Base-by-base conservation (phyloP, 2,329 filamentous ascomycete species). In the Neonectria punicea region DNA sequence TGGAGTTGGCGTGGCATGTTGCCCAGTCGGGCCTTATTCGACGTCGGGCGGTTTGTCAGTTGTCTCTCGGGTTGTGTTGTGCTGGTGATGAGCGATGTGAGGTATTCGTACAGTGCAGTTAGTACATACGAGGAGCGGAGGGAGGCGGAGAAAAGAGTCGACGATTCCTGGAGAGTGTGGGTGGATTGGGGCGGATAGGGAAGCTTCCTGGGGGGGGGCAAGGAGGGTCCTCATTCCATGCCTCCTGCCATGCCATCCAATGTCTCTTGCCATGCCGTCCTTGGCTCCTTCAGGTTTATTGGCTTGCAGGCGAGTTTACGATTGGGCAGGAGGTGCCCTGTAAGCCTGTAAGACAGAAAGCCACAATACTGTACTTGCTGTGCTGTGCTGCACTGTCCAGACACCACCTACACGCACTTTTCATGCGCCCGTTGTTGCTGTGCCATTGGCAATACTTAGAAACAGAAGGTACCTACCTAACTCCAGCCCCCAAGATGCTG, bases 1-100 rank as follows among this genome's bases (percentile, higher is more conserved):
- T 34, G 28, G 46, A 60, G 18, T 20, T 5, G 61, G 54, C 60
- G 46, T 65, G 63, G 63, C 54, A 58, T 66, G 63, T 63, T 63
- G 28, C 56, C 22, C 16, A 57, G 51, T 66, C 59, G 55, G 50
- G 58, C 55, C 59, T 58, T 54, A 58, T 62, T 49, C 20, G 54
- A 53, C n/a, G 36, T 44, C 32, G 41, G 54, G 22, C 30, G 55
- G 22, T 34, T 50, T 22, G 51, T 54, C 49, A 36, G 34, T 41
- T 39, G 46, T 34, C 14, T 34, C 18, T 49, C 50, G 10, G 32
- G 34, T 18, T 18, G 44, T 20, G n/a, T 20, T 28, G 25, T 20
- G 28, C n/a, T 34, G 55, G 44, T 28, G 41, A n/a, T n/a, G 28
- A 25, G 36, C 36, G 7, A 13, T 16, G 16, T n/a, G 36, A 39